phyloP scores from a whole-genome alignment of 169 alveolate genomes.

The Plasmodium gonderi region DNA sequence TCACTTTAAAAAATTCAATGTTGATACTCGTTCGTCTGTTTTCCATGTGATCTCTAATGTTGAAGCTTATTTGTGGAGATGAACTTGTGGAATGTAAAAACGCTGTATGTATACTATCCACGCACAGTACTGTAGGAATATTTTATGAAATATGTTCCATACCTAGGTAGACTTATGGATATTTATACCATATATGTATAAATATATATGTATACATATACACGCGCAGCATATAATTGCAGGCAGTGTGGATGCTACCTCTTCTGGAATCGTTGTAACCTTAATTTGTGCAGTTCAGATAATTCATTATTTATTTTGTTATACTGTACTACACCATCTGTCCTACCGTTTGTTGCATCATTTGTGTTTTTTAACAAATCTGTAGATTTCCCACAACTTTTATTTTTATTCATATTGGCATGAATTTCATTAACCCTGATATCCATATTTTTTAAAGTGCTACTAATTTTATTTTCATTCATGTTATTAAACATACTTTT shows the following conservation, averaged over 20 bases:
- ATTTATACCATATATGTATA: neutral
- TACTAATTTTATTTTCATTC: neutral
- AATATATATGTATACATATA: neutral
- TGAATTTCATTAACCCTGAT: neutral
- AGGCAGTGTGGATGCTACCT: neutral
- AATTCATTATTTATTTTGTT: constrained; percentile 54
- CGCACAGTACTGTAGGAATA: too few relatives aligned
- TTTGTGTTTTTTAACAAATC: neutral
- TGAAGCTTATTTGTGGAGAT: too few relatives aligned
- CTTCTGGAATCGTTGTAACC: constrained; percentile 38
- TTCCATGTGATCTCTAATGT: too few relatives aligned
- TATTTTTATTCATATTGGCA: neutral
- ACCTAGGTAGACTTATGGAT: neutral
- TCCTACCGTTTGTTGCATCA: neutral
- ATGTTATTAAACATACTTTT: neutral
- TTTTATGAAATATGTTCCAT: neutral
- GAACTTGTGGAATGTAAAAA: too few relatives aligned
- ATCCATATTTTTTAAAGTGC: neutral
- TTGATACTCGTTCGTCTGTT: too few relatives aligned
- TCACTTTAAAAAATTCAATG: too few relatives aligned
- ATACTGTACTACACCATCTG: neutral
- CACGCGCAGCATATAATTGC: neutral
- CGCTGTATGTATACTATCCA: too few relatives aligned
- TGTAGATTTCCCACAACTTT: neutral
- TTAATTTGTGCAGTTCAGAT: constrained; percentile 43